Conservation (phyloP, 305 asterid genomes). For the Solanum hybrid region DNA sequence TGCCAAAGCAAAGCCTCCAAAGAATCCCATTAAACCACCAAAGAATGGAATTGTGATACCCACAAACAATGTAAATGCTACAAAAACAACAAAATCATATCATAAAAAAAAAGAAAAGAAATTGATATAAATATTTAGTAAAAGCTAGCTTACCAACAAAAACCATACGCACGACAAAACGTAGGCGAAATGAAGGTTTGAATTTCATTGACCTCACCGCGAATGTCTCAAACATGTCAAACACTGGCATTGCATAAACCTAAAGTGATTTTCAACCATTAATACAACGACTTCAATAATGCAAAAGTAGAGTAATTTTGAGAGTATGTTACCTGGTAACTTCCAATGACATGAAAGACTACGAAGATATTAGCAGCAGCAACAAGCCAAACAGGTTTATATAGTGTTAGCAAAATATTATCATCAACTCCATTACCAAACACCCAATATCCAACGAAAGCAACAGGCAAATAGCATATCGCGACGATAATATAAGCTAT, state of each 20-base stretch:
- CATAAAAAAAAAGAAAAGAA: not conserved
- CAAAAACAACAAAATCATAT: not conserved
- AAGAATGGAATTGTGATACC: conserved; percentile 68
- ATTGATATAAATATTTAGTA: too few relatives aligned
- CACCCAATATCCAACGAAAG: conserved; percentile 27
- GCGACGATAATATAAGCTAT: conserved; percentile 31
- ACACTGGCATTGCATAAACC: conserved; percentile 53
- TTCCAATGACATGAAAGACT: conserved; percentile 39
- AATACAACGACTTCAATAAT: not conserved
- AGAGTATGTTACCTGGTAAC: conserved; percentile 33
- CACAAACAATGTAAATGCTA: conserved; percentile 48
- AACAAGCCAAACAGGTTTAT: conserved; percentile 34
- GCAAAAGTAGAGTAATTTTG: too few relatives aligned
- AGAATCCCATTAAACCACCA: conserved; percentile 65
- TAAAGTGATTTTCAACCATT: not conserved
- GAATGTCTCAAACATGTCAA: conserved; percentile 57
- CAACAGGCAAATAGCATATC: conserved; percentile 40
- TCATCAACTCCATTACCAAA: conserved; percentile 34
- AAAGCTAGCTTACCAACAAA: conserved; percentile 39
- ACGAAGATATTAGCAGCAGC: conserved; percentile 38
- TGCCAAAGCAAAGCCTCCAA: conserved; percentile 77
- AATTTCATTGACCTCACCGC: conserved; percentile 35
- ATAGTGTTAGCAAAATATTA: conserved; percentile 26
- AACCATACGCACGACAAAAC: conserved; percentile 32
- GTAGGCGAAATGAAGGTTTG: conserved; percentile 37